Conservation (phyloP, 2,329 filamentous ascomycete species). For the Ustulina deusta region DNA sequence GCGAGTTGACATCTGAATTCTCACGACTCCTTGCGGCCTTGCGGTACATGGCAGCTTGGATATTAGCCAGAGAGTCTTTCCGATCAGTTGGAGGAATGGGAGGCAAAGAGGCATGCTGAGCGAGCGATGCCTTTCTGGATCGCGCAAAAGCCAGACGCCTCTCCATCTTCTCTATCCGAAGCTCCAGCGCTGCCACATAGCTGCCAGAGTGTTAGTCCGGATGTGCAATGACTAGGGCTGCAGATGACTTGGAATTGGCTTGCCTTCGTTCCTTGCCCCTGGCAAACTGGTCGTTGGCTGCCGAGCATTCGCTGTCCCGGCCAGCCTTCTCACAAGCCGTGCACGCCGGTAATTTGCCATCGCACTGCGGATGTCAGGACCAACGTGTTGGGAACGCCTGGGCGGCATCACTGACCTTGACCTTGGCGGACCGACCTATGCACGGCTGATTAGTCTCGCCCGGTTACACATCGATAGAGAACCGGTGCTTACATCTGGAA, state of each 20-base stretch:
- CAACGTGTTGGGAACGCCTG: slow-evolving; percentile 10
- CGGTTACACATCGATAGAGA: neutral
- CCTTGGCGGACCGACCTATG: slow-evolving; percentile 84
- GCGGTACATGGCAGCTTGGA: slow-evolving; percentile 72
- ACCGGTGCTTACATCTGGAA: slow-evolving; percentile 71
- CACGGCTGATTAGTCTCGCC: slow-evolving; percentile 37
- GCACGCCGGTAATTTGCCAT: slow-evolving; percentile 94
- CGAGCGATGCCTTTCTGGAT: slow-evolving; percentile 77
- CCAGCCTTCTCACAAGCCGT: slow-evolving; percentile 95
- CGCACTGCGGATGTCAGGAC: slow-evolving; percentile 69
- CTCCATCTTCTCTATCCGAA: slow-evolving; percentile 88
- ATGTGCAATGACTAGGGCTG: slow-evolving; percentile 9
- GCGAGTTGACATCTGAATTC: slow-evolving; percentile 87
- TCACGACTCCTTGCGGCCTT: slow-evolving; percentile 76
- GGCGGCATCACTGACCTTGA: slow-evolving; percentile 70
- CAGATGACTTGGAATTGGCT: slow-evolving; percentile 32
- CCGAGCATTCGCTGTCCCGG: slow-evolving; percentile 87
- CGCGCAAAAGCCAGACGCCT: slow-evolving; percentile 77
- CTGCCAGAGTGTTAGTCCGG: slow-evolving; percentile 53
- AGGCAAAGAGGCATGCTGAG: slow-evolving; percentile 68
- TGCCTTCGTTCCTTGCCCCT: slow-evolving; percentile 92
- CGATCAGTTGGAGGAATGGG: slow-evolving; percentile 62
- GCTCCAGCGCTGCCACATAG: slow-evolving; percentile 95
- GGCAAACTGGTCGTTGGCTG: slow-evolving; percentile 95
- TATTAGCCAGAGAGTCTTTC: slow-evolving; percentile 72